A percentile compares a stretch with the other conserved stretches of the same genome.
These are phyloP conservation scores for Amphibolis antarctica DNA, from an alignment of 106 monocot genomes.

Conservation along the genomic window DNA sequence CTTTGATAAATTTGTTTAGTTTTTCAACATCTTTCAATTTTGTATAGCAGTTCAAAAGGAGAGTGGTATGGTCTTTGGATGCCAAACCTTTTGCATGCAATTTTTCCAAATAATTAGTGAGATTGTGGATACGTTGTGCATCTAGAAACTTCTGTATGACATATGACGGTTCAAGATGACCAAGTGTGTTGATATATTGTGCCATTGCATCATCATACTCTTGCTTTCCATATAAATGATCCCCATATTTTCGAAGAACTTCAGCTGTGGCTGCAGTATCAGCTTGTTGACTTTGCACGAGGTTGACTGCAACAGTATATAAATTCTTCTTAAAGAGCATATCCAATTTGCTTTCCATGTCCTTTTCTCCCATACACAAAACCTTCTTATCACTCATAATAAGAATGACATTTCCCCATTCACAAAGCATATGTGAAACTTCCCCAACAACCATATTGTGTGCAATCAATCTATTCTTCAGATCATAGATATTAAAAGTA, in stretches of 20 bases:
- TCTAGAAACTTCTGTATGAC: slow-evolving; percentile 98
- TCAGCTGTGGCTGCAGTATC: slow-evolving; percentile 92
- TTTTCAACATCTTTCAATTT: slow-evolving; percentile 98
- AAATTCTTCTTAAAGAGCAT: slow-evolving; percentile 97
- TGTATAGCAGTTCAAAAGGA: slow-evolving; percentile 94
- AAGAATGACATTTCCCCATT: slow-evolving; percentile 90
- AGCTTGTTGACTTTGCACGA: slow-evolving; percentile 92
- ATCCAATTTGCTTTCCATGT: slow-evolving; percentile 98
- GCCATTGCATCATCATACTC: slow-evolving; percentile 96
- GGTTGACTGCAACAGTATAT: slow-evolving; percentile 92
- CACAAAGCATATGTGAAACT: slow-evolving; percentile 82
- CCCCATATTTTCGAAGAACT: slow-evolving; percentile 90
- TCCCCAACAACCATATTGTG: slow-evolving; percentile 76
- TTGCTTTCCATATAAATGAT: slow-evolving; percentile 87
- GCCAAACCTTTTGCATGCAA: slow-evolving; percentile 76
- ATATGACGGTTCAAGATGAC: slow-evolving; percentile 95
- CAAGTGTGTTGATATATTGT: slow-evolving; percentile 89
- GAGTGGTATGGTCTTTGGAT: slow-evolving; percentile 95
- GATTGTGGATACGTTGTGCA: slow-evolving; percentile 85
- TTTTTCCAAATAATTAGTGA: slow-evolving; percentile 90
- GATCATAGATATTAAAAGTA: slow-evolving; percentile 86
- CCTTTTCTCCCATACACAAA: slow-evolving; percentile 82
- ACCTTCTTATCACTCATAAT: slow-evolving; percentile 75
- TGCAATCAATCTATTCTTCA: slow-evolving; percentile 87
- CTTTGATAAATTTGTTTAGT: slow-evolving; percentile 88